Evolutionary conservation across 2,329 filamentous ascomycete genomes (phyloP).

Genomic region (Stagonosporopsis rhizophila): DNA sequence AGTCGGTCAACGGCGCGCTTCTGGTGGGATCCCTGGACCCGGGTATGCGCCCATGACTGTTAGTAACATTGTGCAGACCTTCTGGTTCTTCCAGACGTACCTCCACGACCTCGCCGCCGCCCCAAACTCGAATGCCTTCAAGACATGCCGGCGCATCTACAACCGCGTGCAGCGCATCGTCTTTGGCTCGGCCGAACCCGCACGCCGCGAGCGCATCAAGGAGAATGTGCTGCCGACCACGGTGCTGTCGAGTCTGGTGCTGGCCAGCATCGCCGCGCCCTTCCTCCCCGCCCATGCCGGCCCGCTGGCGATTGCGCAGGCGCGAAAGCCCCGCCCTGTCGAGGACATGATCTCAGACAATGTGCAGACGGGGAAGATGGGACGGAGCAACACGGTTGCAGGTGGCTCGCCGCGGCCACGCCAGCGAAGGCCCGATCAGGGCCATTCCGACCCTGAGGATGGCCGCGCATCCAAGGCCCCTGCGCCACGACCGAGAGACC

Average conservation of each 20-base stretch:
- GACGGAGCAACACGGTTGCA: slow-evolving; percentile 74
- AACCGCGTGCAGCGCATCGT: slow-evolving; percentile 90
- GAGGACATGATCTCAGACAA: slow-evolving; percentile 69
- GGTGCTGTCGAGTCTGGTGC: slow-evolving; percentile 79
- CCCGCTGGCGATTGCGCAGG: slow-evolving; percentile 81
- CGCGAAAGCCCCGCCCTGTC: slow-evolving; percentile 72
- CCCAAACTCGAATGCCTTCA: slow-evolving; percentile 78
- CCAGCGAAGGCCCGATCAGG: slow-evolving; percentile 49
- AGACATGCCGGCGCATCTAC: slow-evolving; percentile 82
- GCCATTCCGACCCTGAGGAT: slow-evolving; percentile 48
- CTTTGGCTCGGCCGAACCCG: slow-evolving; percentile 75
- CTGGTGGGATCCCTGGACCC: slow-evolving; percentile 64
- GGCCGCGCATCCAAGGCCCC: slow-evolving; percentile 50
- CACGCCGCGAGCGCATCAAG: slow-evolving; percentile 75
- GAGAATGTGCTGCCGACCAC: slow-evolving; percentile 83
- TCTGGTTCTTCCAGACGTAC: slow-evolving; percentile 90
- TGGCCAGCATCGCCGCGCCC: slow-evolving; percentile 77
- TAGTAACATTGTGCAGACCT: slow-evolving; percentile 66
- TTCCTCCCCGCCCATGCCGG: slow-evolving; percentile 79
- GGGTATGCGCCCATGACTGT: not conserved
- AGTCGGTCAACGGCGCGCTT: slow-evolving; percentile 83
- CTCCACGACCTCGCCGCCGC: slow-evolving; percentile 79
- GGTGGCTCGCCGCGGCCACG: slow-evolving; percentile 52
- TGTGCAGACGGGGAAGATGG: slow-evolving; percentile 62
- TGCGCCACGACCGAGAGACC: slow-evolving; percentile 33